phyloP scores from a whole-genome alignment of 345 rosid species.

The Anastatica hierochuntica region DNA sequence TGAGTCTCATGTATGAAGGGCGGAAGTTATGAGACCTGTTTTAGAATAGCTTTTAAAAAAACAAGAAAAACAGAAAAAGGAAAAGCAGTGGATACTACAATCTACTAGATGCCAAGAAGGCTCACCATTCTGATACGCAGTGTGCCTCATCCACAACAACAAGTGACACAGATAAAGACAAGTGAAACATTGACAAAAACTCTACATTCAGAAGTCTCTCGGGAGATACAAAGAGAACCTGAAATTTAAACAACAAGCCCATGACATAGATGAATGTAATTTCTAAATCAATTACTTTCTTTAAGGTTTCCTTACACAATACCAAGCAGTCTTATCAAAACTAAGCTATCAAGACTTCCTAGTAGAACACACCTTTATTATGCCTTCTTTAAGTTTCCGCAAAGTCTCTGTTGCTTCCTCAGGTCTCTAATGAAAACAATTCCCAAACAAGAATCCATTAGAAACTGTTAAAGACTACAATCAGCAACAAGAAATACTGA shows the following conservation, averaged over 20 bases:
- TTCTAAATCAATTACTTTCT: background rate
- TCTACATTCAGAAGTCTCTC: constrained; percentile 76
- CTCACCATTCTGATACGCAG: constrained; percentile 95
- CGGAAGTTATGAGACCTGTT: constrained; percentile 96
- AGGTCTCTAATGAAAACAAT: constrained; percentile 37
- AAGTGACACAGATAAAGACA: constrained; percentile 45
- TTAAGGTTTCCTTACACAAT: too few relatives aligned
- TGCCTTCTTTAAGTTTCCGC: constrained; percentile 53
- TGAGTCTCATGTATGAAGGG: constrained; percentile 91
- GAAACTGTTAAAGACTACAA: background rate
- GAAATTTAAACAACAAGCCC: constrained; percentile 14
- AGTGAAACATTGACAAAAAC: constrained; percentile 52
- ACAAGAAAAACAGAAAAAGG: background rate
- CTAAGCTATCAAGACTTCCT: too few relatives aligned
- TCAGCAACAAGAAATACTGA: background rate
- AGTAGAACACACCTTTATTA: constrained; percentile 48
- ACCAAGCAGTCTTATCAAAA: too few relatives aligned
- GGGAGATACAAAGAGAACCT: constrained; percentile 97
- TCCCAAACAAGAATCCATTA: constrained; percentile 6
- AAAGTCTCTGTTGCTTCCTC: constrained; percentile 70
- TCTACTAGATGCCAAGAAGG: constrained; percentile 8
- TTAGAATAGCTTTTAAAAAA: constrained; percentile 10
- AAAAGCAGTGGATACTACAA: too few relatives aligned
- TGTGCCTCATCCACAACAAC: constrained; percentile 98
- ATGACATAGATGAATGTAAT: constrained; percentile 1